Evolutionary conservation across 75 land plant genomes (phyloP).

Genomic region (Chamaecyparis obtusa): DNA sequence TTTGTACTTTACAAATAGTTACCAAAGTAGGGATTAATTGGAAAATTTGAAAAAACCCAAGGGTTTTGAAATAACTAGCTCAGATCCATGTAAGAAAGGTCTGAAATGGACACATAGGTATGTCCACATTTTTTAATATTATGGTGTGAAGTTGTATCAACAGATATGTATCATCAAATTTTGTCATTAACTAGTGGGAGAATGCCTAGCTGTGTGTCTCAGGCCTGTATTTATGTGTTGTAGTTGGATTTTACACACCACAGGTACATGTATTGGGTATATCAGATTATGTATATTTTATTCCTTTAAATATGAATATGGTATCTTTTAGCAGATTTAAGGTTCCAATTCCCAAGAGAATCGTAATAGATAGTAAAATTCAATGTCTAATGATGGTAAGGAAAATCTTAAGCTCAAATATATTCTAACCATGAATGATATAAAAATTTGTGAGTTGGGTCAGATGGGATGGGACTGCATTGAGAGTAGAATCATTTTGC

Average conservation of each 20-base stretch:
- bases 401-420: no score
- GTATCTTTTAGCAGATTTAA: not conserved
- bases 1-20: no score
- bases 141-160: not conserved
- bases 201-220: not conserved
- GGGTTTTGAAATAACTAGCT: no score
- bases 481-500: no score
- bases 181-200: not conserved
- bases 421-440: no score
- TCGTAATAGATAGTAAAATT: not conserved
- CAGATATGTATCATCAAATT: not conserved
- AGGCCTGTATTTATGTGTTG: not conserved
- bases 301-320: not conserved
- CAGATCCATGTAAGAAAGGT: not conserved
- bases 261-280: not conserved
- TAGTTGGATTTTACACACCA: not conserved
- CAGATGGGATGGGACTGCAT: no score
- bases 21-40: no score
- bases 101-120: not conserved
- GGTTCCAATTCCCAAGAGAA: not conserved
- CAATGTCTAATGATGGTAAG: not conserved
- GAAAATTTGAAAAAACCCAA: no score
- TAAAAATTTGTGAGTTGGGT: no score
- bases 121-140: not conserved
- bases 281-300: not conserved